A percentile compares a stretch with the other conserved stretches of the same genome.
These are phyloP conservation scores for Fusarium temperatum DNA, from an alignment of 2,329 filamentous ascomycete genomes.

Conservation along the genomic window DNA sequence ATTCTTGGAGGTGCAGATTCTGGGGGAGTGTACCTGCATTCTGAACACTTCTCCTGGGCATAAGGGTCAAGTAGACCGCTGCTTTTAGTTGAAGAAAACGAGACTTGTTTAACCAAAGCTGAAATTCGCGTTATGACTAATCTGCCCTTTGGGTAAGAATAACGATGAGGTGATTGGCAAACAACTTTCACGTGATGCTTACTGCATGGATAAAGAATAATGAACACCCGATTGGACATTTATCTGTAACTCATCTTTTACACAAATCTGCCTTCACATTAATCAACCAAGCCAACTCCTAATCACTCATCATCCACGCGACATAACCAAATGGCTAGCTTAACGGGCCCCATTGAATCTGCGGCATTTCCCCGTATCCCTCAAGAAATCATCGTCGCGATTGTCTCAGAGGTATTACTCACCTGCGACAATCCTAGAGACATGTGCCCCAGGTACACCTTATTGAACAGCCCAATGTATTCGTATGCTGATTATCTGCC, in stretches of 20 bases:
- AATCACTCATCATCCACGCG: too few relatives aligned
- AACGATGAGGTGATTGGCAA: neutral
- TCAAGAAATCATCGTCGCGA: neutral
- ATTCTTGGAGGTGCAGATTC: neutral
- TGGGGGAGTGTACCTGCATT: neutral
- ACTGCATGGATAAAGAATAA: neutral
- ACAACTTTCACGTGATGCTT: neutral
- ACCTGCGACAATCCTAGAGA: neutral
- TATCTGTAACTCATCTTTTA: neutral
- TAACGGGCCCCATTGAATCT: neutral
- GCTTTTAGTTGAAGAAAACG: neutral
- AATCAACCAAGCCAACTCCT: fast-evolving
- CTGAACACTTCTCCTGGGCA: neutral
- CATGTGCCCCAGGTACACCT: fast-evolving
- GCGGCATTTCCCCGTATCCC: neutral
- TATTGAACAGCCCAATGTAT: fast-evolving
- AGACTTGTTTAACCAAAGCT: neutral
- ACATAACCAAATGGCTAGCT: neutral
- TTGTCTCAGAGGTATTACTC: neutral
- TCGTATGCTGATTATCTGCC: neutral
- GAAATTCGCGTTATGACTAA: neutral
- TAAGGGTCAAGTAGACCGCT: neutral
- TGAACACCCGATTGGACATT: neutral
- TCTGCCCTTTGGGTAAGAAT: neutral
- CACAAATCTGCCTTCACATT: neutral